Conservation (phyloP, 495 filamentous ascomycete species). For the Astrothelium subdiscretum region DNA sequence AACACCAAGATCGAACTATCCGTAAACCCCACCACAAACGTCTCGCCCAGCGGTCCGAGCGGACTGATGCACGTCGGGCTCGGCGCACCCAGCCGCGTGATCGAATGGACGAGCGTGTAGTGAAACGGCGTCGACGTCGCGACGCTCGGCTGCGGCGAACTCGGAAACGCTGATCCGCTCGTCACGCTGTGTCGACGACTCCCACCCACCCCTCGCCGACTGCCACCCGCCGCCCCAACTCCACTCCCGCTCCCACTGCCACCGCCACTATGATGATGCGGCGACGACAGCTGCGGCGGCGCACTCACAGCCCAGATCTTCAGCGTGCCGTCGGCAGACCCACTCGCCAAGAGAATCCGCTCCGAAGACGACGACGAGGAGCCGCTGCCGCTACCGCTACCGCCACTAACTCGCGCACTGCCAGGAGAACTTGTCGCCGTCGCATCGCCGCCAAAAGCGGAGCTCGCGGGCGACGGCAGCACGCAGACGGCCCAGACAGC, state of each 20-base stretch:
- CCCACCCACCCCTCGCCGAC: constrained; percentile 54
- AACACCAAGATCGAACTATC: constrained; percentile 86
- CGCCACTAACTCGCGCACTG: constrained; percentile 31
- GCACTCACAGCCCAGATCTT: constrained; percentile 90
- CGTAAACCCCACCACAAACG: constrained; percentile 83
- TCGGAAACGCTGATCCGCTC: constrained; percentile 79
- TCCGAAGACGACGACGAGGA: constrained; percentile 48
- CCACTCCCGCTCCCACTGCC: neutral
- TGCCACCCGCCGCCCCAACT: constrained; percentile 22
- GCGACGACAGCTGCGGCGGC: constrained; percentile 72
- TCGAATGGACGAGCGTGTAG: constrained; percentile 68
- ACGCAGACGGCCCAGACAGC: constrained; percentile 94
- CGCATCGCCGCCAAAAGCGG: constrained; percentile 55
- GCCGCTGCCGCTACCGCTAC: neutral
- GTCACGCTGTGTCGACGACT: constrained; percentile 83
- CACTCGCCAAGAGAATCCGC: constrained; percentile 79
- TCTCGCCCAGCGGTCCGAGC: constrained; percentile 72
- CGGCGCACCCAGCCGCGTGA: constrained; percentile 51
- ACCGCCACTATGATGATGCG: constrained; percentile 34
- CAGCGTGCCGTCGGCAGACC: constrained; percentile 81
- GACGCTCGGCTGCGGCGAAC: constrained; percentile 76
- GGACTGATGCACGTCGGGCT: constrained; percentile 89
- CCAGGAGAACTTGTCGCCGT: constrained; percentile 47
- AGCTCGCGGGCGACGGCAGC: constrained; percentile 69
- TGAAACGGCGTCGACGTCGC: constrained; percentile 57